Conservation (phyloP, 1,284 basidiomycete genomes). For the Laetiporus sulphureus region DNA sequence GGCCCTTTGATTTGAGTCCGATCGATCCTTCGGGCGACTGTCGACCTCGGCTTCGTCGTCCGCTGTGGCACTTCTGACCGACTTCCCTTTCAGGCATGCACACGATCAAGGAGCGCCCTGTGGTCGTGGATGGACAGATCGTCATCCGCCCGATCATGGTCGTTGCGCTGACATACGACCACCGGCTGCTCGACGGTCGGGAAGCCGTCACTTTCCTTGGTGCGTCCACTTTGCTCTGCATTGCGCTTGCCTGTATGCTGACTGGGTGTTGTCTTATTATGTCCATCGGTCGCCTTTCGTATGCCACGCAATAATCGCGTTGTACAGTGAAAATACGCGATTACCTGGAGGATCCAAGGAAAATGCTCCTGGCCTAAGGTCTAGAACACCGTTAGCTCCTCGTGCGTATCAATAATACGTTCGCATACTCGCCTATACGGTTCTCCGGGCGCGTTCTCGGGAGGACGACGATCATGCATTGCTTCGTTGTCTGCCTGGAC, state of each 20-base stretch:
- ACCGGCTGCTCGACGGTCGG: conserved; percentile 91
- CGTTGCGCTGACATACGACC: conserved; percentile 92
- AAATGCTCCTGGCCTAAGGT: conserved; percentile 45
- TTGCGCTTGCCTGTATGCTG: conserved; percentile 8
- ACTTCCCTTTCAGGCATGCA: conserved; percentile 70
- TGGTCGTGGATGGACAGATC: conserved; percentile 91
- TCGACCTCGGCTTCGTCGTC: not conserved
- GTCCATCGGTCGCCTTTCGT: conserved; percentile 1
- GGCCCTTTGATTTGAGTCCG: not conserved
- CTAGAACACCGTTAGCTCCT: not conserved
- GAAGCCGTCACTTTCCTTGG: conserved; percentile 98
- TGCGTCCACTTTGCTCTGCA: conserved; percentile 32
- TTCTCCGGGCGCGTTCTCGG: not conserved
- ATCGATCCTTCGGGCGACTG: not conserved
- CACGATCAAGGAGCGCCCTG: conserved; percentile 90
- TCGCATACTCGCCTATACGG: conserved; percentile 1
- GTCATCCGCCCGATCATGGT: conserved; percentile 98
- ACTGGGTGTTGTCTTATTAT: conserved; percentile 5
- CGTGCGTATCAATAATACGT: not conserved
- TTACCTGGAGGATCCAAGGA: conserved; percentile 62
- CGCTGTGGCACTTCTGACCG: not conserved
- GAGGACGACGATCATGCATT: too few species aligned
- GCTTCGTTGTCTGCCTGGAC: not conserved
- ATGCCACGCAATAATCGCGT: conserved; percentile 1
- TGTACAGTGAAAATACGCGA: conserved; percentile 60